Evolutionary conservation across 306 rosid species (phyloP), one percentile per base, ranked within the genome.

Genomic region (Sophora flavescens): DNA sequence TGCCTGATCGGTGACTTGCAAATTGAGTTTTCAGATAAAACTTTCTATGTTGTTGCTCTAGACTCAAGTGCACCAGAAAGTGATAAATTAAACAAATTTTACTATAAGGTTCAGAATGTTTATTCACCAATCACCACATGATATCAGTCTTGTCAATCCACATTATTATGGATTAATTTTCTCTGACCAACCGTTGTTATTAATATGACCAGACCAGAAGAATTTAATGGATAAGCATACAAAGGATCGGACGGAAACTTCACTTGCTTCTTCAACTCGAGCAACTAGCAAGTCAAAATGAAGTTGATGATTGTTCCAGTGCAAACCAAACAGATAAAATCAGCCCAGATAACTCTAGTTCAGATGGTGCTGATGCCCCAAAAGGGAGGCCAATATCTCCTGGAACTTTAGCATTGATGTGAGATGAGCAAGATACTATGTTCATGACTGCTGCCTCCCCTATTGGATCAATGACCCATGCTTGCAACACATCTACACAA

Each of bases 341-440:
- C 69, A 87, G 89, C 58, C 65, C 88, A 26, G 92, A 89, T 51
- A 89, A 92, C 79, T 91, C 93, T 52, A 80, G 86, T 84, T 95
- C 96, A 75, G 97, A 89, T 22, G 93, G 90, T 47, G 87, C 82
- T 58, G 93, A 89, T 84, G 89, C 75, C 70, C 84, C 87, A 5
- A 89, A 88, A 80, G 91, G 84, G 78, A 88, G 93, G 74, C 93
- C 99, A 60, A 89, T 96, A 96, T 96, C 99, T 84, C 99, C 99
- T 26, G 98, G 94, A 72, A 96, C 99, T 52, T 88, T 96, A 88
- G 98, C 99, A 54, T 93, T 96, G 87, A 92, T 96, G 99, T 96
- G 99, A 39, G 96, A 96, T 63, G 99, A 96, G 86, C 88, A 87
- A 88, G 99, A 96, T 78, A 81, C 97, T 39, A 88, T 95, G 89